Evolutionary conservation across 768 basidiomycete genomes (phyloP), one percentile per base, ranked within the genome.

Genomic region (Suillus variegatus): DNA sequence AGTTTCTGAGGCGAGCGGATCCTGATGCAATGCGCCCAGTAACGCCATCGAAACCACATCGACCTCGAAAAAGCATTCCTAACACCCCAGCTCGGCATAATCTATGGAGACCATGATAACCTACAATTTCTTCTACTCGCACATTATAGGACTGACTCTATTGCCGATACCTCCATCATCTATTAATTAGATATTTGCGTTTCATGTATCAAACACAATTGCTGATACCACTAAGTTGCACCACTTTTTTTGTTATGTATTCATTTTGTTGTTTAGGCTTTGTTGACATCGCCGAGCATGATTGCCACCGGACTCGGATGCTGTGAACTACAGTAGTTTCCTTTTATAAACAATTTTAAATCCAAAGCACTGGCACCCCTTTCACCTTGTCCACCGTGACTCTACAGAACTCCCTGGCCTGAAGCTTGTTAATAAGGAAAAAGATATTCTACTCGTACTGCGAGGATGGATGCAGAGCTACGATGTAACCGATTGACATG

Each of bases 1-100:
- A 96, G 73, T 95, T 94, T 77, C 86, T 97, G 68, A 84, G 94
- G 64, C 87, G 89, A 57, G 94, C 91, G 46, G 90, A 91, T 47
- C 80, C 78, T 35, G 89, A 90, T 20, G 79, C 81, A 58, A 72
- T 85, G 61, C 85, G 88, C 62, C 85, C 90, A 20, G 80, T 80
- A 38, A 90, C 89, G 12, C 91, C 91, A n/a, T 86, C 88, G 44
- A 90, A 87, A 76, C 73, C 84, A 25, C 84, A 82, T 63, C 83
- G 82, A 62, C 76, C 80, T 65, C 77, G 78, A 46, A 73, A 79
- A 62, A 78, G 79, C 47, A 76, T 81, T 64, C 78, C 74, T 57
- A 75, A 77, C 67, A 82, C 84, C 54, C 82, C 86, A 56, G 74
- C 81, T 64, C 85, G 88, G 63, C 82, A 81, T 60, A 81, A 84